These are phyloP conservation scores for Pythium volutum DNA, from an alignment of 352 stramenopile species.

Conservation along the genomic window DNA sequence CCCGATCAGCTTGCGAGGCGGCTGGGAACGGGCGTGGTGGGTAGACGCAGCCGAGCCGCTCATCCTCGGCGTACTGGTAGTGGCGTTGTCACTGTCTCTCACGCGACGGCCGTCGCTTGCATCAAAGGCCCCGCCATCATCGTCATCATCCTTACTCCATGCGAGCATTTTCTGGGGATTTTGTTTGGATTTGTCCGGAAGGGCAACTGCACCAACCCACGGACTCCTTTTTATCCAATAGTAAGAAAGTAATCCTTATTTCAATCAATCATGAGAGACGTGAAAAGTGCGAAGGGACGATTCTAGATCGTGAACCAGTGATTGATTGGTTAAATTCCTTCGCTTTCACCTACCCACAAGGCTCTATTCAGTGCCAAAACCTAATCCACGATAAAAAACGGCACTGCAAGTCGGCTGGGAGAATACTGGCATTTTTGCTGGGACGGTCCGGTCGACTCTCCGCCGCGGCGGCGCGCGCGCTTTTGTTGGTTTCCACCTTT, in stretches of 20 bases:
- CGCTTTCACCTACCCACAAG: background rate
- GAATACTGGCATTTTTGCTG: too few relatives aligned
- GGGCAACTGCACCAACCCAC: constrained; percentile 2
- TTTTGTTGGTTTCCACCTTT: constrained; percentile 12
- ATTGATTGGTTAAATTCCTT: constrained; percentile 5
- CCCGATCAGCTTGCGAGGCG: constrained; percentile 49
- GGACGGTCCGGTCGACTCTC: background rate
- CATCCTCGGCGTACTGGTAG: constrained; percentile 28
- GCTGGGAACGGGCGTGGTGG: background rate
- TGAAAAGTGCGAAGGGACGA: constrained; percentile 9
- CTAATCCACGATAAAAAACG: constrained; percentile 11
- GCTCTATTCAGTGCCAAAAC: background rate
- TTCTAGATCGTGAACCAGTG: background rate
- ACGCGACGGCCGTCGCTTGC: constrained; percentile 5
- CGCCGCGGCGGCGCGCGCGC: constrained; percentile 3
- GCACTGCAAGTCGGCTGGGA: background rate
- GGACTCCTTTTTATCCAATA: constrained; percentile 5
- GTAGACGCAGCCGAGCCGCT: constrained; percentile 4
- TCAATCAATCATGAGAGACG: background rate
- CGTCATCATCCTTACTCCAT: constrained; percentile 15
- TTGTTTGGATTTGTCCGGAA: constrained; percentile 5
- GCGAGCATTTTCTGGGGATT: background rate
- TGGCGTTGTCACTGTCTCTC: constrained; percentile 14
- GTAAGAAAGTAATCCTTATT: background rate
- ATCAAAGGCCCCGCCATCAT: background rate